Evolutionary conservation across 2,329 filamentous ascomycete species (phyloP).

Genomic region (Trichoderma endophyticum): DNA sequence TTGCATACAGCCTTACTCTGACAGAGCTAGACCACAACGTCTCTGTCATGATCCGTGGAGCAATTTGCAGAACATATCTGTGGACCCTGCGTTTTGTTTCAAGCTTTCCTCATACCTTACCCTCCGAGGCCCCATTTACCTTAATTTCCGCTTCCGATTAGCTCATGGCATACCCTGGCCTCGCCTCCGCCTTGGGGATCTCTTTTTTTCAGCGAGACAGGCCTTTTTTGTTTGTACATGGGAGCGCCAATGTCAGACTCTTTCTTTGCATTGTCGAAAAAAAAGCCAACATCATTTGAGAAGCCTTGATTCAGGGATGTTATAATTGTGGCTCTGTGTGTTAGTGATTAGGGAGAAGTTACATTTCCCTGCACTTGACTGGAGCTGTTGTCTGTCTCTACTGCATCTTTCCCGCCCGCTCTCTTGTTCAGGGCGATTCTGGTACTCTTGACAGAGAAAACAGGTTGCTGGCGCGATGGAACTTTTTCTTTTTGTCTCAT

Average conservation of each 20-base stretch:
- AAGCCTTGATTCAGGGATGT: neutral
- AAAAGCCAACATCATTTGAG: neutral
- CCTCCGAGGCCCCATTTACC: neutral
- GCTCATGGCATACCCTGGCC: neutral
- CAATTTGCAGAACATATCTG: neutral
- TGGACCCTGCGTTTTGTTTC: neutral
- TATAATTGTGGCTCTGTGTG: neutral
- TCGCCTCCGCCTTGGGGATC: neutral
- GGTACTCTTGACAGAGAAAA: neutral
- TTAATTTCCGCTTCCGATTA: neutral
- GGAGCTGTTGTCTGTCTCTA: neutral
- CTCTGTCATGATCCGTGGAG: constrained; percentile 12
- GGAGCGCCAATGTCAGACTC: neutral
- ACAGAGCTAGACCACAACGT: neutral
- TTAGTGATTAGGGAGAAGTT: neutral
- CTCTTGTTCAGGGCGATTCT: neutral
- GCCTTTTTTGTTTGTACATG: neutral
- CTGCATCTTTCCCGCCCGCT: neutral
- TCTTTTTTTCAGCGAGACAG: neutral
- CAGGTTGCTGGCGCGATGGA: neutral
- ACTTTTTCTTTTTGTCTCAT: neutral
- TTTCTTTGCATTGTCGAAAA: neutral
- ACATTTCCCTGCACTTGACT: neutral
- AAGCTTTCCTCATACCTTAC: neutral
- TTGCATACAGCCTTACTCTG: neutral